These are phyloP conservation scores for Mycena venus DNA, from an alignment of 768 basidiomycete genomes.

Conservation along the genomic window DNA sequence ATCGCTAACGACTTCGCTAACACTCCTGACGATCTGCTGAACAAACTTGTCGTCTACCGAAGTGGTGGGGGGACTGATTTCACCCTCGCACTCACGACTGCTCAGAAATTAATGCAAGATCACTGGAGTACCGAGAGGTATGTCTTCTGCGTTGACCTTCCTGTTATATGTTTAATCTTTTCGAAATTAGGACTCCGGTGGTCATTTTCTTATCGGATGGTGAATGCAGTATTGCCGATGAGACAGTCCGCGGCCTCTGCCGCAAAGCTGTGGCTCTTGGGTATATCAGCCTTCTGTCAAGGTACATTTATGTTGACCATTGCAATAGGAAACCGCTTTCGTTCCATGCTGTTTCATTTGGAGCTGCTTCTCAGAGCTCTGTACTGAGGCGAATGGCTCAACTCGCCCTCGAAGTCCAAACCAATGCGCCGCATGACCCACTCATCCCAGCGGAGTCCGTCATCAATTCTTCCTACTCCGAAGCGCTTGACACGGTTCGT, in stretches of 20 bases:
- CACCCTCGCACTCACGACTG: slow-evolving; percentile 49
- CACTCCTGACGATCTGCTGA: slow-evolving; percentile 57
- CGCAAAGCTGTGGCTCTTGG: slow-evolving; percentile 58
- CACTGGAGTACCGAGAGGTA: slow-evolving; percentile 69
- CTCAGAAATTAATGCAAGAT: slow-evolving; percentile 52
- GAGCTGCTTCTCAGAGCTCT: slow-evolving; percentile 38
- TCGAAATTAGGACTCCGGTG: slow-evolving; percentile 53
- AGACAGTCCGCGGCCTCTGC: slow-evolving; percentile 55
- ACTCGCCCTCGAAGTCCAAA: slow-evolving; percentile 59
- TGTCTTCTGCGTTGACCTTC: background rate
- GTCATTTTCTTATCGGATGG: slow-evolving; percentile 72
- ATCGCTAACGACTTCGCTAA: slow-evolving; percentile 62
- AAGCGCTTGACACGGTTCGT: slow-evolving; percentile 64
- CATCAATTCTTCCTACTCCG: slow-evolving; percentile 58
- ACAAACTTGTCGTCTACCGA: slow-evolving; percentile 44
- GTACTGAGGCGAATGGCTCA: slow-evolving; percentile 60
- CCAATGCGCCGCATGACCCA: slow-evolving; percentile 55
- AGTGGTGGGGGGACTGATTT: slow-evolving; percentile 59
- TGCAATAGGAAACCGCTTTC: slow-evolving; percentile 60
- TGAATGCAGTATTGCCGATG: slow-evolving; percentile 57
- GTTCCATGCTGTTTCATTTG: slow-evolving; percentile 68
- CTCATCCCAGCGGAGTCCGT: slow-evolving; percentile 45
- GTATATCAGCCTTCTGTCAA: slow-evolving; percentile 39
- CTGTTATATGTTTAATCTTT: background rate
- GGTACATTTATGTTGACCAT: background rate